Percentiles rank a stretch among this genome's conserved stretches.
Evolutionary conservation across 441 rosid genomes (phyloP).

Genomic region (Adansonia madagascariensis): DNA sequence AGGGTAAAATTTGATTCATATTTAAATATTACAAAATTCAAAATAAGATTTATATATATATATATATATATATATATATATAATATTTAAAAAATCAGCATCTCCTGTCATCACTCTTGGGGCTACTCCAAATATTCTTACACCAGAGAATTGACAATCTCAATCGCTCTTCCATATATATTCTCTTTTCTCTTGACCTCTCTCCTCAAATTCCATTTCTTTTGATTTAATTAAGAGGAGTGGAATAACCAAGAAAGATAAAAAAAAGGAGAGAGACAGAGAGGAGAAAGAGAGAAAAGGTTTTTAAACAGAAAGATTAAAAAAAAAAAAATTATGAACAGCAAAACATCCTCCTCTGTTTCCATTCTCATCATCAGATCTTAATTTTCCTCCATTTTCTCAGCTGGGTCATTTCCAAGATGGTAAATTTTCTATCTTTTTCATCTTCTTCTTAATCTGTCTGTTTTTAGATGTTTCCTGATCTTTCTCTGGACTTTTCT

Average conservation of each 20-base stretch:
- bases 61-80: not conserved
- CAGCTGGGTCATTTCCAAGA: constrained; percentile 62
- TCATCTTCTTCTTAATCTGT: not conserved
- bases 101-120: constrained; percentile 45
- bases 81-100: constrained; percentile 32
- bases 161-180: constrained; percentile 26
- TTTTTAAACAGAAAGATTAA: not conserved
- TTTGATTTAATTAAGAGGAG: constrained; percentile 52
- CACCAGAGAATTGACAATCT: constrained; percentile 58
- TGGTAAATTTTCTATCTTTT: constrained; percentile 52
- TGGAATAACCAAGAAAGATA: constrained; percentile 59
- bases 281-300: constrained; percentile 26
- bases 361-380: constrained; percentile 16
- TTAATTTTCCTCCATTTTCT: constrained; percentile 37
- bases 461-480: constrained; percentile 16
- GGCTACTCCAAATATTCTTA: constrained; percentile 62
- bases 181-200: constrained; percentile 21
- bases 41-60: not conserved
- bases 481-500: constrained; percentile 36
- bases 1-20: not conserved
- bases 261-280: constrained; percentile 37
- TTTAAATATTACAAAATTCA: not conserved
- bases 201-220: constrained; percentile 53
- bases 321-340: too few species aligned
- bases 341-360: too few species aligned